Base-by-base conservation (phyloP, 495 filamentous ascomycete genomes). In the Aspergillus asperescens region DNA sequence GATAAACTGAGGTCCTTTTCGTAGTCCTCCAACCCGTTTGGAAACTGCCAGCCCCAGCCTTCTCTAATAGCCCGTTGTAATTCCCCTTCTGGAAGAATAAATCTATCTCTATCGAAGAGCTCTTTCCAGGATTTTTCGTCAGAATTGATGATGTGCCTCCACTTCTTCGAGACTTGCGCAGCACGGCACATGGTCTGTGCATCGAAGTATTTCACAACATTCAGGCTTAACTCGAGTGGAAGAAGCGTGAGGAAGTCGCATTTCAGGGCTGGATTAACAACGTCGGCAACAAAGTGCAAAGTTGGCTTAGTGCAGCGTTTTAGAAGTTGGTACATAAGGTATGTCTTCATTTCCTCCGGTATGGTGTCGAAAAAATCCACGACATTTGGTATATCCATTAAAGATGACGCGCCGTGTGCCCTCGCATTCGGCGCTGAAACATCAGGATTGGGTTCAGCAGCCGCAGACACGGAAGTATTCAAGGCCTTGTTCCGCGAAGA, bases 41-140 rank as follows among this genome's bases (percentile, higher is more conserved):
- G 88, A 66, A 88, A 84, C 64, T 97, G 93, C 89, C 92, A 99
- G n/a, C 91, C 93, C 93, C 93, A 99, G n/a, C 93, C 93, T 71
- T 97, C 87, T 24, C 75, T 79, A 47, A 97, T 87, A 12, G 93
- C 91, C 54, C 83, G 81, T 47, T 92, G 82, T 15, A 99, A 72
- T 62, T 99, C 93, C 10, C 89, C 88, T 2, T 86, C 79, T 13
- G 89, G 85, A 13, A 97, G 73, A 10, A 69, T 63, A 67, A 87
- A 95, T 0, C 88, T 88, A 67, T 96, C 89, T 9, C 74, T 74
- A 51, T 95, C 90, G 54, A 99, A 85, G 0, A 95, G 76, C 50
- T 91, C 87, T 69, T 95, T 96, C 93, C 93, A 99, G 6, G 88
- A 87, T 29, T 85, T 90, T 67, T 99, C 94, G 61, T 97, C 89